Base-by-base conservation (phyloP, 768 basidiomycete genomes). In the Paxillus involutus region DNA sequence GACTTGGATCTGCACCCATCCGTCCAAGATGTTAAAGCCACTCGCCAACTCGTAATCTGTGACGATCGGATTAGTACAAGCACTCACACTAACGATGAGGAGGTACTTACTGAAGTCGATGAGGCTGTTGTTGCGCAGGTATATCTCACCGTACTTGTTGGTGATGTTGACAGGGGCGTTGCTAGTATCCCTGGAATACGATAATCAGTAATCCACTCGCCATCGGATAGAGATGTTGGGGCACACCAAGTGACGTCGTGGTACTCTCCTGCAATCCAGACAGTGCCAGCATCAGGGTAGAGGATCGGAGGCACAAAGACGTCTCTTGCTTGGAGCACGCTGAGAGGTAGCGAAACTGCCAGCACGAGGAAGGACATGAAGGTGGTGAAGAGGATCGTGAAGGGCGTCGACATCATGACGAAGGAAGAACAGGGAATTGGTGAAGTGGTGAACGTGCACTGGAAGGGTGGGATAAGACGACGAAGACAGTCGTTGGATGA, bases 171-270 rank as follows among this genome's bases (percentile, higher is more conserved):
- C 14, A 11, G 73, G 72, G 21, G 63, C 47, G 43, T 55, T 46
- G 3, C 60, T 58, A 33, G 47, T 60, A 51, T 75, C 61, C 76
- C 75, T 75, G 49, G 10, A 21, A 3, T 17, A 51, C 46, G 26
- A 49, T 40, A 21, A 32, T 49, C 16, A 47, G 47, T 46, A 43
- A 42, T 40, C 45, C 21, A 24, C 14, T 9, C n/a, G 19, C 26
- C 30, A 39, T 30, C 12, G 16, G 26, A 37, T 32, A 43, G 4
- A 26, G 26, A 6, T 6, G 17, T 7, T 14, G 24, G 4, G 7
- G 60, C 70, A 44, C 53, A 71, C 73, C 71, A 74, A 33, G 51
- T 63, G 39, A 73, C 60, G 21, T 66, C 66, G 44, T 66, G 52
- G 21, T 32, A 6, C 2, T 36, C 30, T 2, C 67, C 67, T 41